phyloP scores from a whole-genome alignment of 2,329 filamentous ascomycete genomes.

The Aspergillus caelatus region DNA sequence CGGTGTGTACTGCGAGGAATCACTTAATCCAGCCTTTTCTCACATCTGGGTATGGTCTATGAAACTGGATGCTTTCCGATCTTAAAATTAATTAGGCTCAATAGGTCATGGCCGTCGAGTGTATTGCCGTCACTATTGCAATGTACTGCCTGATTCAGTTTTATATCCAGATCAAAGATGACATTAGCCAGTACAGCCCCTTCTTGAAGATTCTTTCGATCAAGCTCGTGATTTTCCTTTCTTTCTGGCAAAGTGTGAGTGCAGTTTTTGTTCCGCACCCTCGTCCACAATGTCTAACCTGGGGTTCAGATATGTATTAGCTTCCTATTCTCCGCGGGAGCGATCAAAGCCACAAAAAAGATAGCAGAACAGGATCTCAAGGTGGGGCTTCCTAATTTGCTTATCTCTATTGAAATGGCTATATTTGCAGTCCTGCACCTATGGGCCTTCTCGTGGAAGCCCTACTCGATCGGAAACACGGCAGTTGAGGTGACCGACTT shows the following conservation, averaged over 20 bases:
- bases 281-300: neutral
- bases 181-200: slow-evolving; percentile 69
- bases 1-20: slow-evolving; percentile 75
- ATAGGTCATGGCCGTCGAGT: slow-evolving; percentile 69
- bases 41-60: slow-evolving; percentile 73
- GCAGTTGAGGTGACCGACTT: slow-evolving; percentile 46
- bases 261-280: neutral
- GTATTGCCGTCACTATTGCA: slow-evolving; percentile 72
- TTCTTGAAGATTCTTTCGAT: slow-evolving; percentile 83
- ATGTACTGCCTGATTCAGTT: slow-evolving; percentile 91
- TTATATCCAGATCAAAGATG: slow-evolving; percentile 73
- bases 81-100: slow-evolving; percentile 10
- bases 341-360: slow-evolving; percentile 63
- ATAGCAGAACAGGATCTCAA: slow-evolving; percentile 76
- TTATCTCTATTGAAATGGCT: slow-evolving; percentile 85
- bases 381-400: slow-evolving; percentile 75
- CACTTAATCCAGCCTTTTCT: slow-evolving; percentile 75
- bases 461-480: slow-evolving; percentile 60
- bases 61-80: too few species aligned
- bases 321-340: slow-evolving; percentile 63
- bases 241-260: slow-evolving; percentile 75
- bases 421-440: slow-evolving; percentile 77
- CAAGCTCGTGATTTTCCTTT: slow-evolving; percentile 89
- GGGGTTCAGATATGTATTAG: slow-evolving; percentile 56
- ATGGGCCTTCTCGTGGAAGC: slow-evolving; percentile 78